A percentile compares a stretch with the other conserved stretches of the same genome.
Evolutionary conservation across 2,329 filamentous ascomycete species (phyloP).

Genomic region (Xylariaceae sp.): DNA sequence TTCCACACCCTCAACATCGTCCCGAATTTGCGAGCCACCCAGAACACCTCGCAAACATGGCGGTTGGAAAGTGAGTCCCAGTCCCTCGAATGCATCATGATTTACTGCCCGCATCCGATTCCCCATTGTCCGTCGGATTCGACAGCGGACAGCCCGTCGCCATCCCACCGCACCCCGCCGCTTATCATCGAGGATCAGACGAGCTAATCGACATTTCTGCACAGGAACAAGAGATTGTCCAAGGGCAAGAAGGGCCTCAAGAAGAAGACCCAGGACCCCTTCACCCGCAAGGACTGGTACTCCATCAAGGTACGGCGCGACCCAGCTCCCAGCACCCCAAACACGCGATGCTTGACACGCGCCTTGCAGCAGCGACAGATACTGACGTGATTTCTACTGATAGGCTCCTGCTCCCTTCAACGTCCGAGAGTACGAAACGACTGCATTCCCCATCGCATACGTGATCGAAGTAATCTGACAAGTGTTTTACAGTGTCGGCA

Average conservation of each 20-base stretch:
- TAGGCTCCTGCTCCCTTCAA: constrained; percentile 93
- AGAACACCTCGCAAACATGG: constrained; percentile 63
- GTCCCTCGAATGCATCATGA: constrained; percentile 29
- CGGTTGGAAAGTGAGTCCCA: constrained; percentile 69
- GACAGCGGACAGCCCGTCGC: constrained; percentile 12
- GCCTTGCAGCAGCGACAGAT: background rate
- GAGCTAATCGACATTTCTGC: constrained; percentile 30
- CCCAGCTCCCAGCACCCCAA: background rate
- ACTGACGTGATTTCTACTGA: constrained; percentile 26
- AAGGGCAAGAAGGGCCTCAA: constrained; percentile 99
- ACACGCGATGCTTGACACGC: background rate
- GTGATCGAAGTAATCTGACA: constrained; percentile 23
- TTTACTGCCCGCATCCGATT: constrained; percentile 15
- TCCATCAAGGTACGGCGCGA: constrained; percentile 71
- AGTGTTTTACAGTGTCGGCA: constrained; percentile 72
- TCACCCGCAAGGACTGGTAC: constrained; percentile 99
- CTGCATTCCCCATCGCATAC: constrained; percentile 8
- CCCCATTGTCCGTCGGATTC: constrained; percentile 16
- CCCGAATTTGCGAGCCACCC: constrained; percentile 33
- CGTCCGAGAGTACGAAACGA: constrained; percentile 78
- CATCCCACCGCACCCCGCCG: constrained; percentile 21
- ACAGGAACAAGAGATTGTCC: constrained; percentile 98
- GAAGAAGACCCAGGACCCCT: constrained; percentile 98
- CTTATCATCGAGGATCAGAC: constrained; percentile 14
- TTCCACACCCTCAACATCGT: constrained; percentile 30